Conservation (phyloP, 179 eudicot species). For the Spinacia oleracea region DNA sequence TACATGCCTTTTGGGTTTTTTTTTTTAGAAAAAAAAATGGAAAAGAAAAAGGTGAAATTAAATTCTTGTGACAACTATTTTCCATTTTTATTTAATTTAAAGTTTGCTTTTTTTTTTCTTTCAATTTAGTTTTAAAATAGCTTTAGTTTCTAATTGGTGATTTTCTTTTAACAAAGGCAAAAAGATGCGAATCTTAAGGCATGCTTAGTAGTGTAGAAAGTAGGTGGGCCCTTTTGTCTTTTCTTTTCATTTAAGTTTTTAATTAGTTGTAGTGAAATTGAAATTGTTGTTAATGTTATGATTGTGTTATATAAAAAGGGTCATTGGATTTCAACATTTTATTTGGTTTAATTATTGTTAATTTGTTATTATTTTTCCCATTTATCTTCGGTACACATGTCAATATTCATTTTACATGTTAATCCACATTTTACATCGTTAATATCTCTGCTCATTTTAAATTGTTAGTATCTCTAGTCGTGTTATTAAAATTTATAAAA, state of each 20-base stretch:
- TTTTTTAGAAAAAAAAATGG: neutral
- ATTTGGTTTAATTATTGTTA: no score
- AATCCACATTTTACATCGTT: no score
- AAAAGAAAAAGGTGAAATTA: neutral
- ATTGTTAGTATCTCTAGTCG: no score
- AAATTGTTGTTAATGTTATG: neutral
- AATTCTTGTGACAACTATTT: neutral
- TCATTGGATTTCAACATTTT: neutral
- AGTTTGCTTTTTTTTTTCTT: neutral
- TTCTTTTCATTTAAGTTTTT: neutral
- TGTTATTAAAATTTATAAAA: no score
- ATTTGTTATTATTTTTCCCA: no score
- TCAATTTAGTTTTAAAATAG: neutral
- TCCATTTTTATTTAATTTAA: neutral
- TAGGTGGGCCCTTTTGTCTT: slow-evolving; percentile 7
- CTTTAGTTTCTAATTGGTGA: neutral
- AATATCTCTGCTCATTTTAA: no score
- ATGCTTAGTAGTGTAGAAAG: slow-evolving; percentile 10
- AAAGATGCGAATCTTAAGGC: neutral
- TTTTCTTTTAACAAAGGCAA: no score
- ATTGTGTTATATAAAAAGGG: slow-evolving; percentile 2
- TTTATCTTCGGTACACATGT: no score
- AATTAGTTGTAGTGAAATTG: neutral
- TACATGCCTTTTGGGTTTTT: neutral
- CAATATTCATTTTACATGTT: no score